Base-by-base conservation (phyloP, 2,329 filamentous ascomycete genomes). In the Fusarium brevicatenulatum region DNA sequence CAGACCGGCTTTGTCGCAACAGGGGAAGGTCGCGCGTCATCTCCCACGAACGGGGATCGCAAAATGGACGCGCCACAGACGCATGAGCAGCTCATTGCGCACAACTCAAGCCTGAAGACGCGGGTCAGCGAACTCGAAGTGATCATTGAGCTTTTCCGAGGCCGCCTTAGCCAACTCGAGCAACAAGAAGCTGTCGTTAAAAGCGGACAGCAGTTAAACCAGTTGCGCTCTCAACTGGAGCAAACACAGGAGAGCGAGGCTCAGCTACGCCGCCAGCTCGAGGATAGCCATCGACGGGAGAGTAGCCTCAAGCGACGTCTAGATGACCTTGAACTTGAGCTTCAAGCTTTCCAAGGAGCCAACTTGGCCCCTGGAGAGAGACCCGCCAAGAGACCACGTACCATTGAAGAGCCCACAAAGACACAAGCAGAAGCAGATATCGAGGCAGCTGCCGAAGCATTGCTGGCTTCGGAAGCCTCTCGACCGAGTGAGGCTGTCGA, bases 51-150 rank as follows among this genome's bases (percentile, higher is more conserved):
- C 71, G 88, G 85, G 61, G 88, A 91, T 32, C 91, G 91, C 53
- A 87, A 91, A 71, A 85, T 91, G 63, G 93, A 95, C 66, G 86
- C 90, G 18, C 90, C 93, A 2, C 92, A 94, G 79, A 92, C 91
- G 7, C 94, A 94, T 80, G 93, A 97, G 79, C 91, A 93, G 68
- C 88, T 97, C 30, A 86, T 94, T 58, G 91, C 92, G 4, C 90
- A 92, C 70, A 97, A 97, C 81, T 93, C 93, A 9, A 92, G 91
- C 56, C 87, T 98, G n/a, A 97, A 97, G 84, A 99, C 96, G 1
- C 91, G 96, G 46, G 95, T 99, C 39, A 96, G 92, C 76, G 96
- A 99, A 82, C 88, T 99, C 30, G 96, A 99, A 80, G 89, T 99
- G 58, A 98, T 99, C 85, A 98, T 95, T 78, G 92, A 93, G 79